Base-by-base conservation (phyloP, 2,329 filamentous ascomycete genomes). In the Ascochyta clinopodiicola region DNA sequence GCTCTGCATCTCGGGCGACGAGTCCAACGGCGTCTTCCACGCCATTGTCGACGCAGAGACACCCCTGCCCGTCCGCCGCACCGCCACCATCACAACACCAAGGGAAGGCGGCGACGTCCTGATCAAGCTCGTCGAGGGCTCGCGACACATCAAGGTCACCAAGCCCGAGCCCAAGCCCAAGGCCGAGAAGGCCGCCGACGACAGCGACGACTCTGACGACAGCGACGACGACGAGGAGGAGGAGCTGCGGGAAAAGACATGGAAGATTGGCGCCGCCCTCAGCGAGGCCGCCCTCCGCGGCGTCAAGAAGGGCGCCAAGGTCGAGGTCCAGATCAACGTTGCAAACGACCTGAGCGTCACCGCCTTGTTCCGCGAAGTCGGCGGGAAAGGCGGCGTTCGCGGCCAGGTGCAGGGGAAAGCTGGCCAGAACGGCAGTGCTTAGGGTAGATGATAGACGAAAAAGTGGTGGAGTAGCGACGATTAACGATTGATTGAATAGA, bases 301-400 rank as follows among this genome's bases (percentile, higher is more conserved):
- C 56, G 86, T 96, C 66, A 94, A 94, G 86, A 92, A 94, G 80
- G 89, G 87, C 56, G 86, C 86, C 70, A 96, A 96, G 82, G 87
- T 99, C 63, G 95, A 99, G 82, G 88, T 98, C 50, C 96, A 92
- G 74, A 86, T 98, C 70, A 96, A 94, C 76, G 89, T 98, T 62
- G 85, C 84, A 51, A 88, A 86, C 24, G 92, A 98, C 74, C 81
- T 97, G 52, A 83, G 83, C 63, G 84, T 97, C 59, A 91, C 89
- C 44, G 83, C 96, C 64, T 90, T 93, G 37, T 88, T 89, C 52
- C 84, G 94, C 62, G 92, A 96, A 76, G 88, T 96, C 44, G 93
- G 94, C 61, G 90, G 86, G 57, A 94, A 96, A 82, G 89, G 89
- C 38, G 93, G 92, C 50, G 67, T 75, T 10, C 57, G 73, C 34